Evolutionary conservation across 306 rosid species (phyloP).

Genomic region (Vigna mungo): DNA sequence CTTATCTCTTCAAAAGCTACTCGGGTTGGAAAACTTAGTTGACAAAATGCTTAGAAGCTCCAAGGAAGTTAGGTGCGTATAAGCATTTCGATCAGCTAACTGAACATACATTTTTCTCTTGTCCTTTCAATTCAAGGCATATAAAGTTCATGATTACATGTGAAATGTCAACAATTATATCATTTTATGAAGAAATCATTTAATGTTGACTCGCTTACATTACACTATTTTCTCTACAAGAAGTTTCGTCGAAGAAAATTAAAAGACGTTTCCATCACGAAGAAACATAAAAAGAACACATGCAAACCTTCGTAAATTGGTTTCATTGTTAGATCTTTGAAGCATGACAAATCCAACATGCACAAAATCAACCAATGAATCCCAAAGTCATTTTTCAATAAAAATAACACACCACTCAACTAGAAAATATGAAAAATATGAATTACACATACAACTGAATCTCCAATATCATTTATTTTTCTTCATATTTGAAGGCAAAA

Average conservation of each 20-base stretch:
- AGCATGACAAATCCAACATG: neutral
- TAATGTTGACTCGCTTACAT: conserved; percentile 21
- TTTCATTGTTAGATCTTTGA: neutral
- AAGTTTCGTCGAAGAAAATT: conserved; percentile 3
- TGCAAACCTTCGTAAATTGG: neutral
- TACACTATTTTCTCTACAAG: neutral
- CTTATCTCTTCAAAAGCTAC: no score
- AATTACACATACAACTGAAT: neutral
- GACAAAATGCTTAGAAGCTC: no score
- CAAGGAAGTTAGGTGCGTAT: no score
- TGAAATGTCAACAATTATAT: neutral
- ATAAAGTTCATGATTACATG: neutral
- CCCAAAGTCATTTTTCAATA: neutral
- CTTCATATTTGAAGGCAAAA: neutral
- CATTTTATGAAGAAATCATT: conserved; percentile 1
- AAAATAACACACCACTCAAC: neutral
- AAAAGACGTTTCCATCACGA: neutral
- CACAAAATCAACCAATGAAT: neutral
- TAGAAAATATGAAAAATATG: neutral
- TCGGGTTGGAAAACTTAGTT: no score
- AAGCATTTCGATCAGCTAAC: no score
- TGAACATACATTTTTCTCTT: no score
- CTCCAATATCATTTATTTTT: neutral
- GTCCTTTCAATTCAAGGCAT: neutral
- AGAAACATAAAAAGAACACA: no score